These are phyloP conservation scores for Phytomonas sp. DNA, from an alignment of 208 protist genomes.

Conservation along the genomic window DNA sequence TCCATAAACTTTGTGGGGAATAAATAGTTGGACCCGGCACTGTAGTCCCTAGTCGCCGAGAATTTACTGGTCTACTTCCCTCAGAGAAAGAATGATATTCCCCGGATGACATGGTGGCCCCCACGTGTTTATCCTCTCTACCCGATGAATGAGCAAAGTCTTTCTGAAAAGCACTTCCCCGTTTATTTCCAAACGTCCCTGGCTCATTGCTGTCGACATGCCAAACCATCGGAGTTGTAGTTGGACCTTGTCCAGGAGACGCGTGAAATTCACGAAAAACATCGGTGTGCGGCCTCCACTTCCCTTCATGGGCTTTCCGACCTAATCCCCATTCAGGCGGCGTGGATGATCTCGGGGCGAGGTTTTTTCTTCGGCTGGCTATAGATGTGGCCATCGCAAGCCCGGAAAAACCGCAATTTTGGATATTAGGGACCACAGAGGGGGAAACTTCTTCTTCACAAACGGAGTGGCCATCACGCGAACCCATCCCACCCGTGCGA, in stretches of 20 bases:
- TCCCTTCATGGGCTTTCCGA: not conserved
- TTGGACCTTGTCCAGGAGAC: not conserved
- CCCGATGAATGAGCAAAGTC: not conserved
- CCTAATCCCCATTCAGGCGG: not conserved
- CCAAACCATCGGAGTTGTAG: not conserved
- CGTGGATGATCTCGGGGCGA: not conserved
- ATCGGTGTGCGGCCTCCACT: not conserved
- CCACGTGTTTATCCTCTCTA: not conserved
- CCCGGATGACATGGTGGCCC: not conserved
- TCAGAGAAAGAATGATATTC: not conserved
- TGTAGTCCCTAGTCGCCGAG: not conserved
- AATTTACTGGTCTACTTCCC: not conserved
- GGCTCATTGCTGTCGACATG: no score
- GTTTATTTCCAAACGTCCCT: not conserved
- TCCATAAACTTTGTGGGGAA: not conserved
- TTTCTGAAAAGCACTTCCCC: not conserved
- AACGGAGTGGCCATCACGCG: not conserved
- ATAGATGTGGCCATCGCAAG: not conserved
- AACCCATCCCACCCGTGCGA: not conserved
- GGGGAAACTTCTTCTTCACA: not conserved
- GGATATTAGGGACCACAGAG: no score
- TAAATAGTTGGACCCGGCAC: not conserved
- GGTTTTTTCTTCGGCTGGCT: not conserved
- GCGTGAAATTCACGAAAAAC: not conserved
- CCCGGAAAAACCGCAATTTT: not conserved